phyloP scores from a whole-genome alignment of 2,329 filamentous ascomycete species.

The Blastomyces gilchristii region DNA sequence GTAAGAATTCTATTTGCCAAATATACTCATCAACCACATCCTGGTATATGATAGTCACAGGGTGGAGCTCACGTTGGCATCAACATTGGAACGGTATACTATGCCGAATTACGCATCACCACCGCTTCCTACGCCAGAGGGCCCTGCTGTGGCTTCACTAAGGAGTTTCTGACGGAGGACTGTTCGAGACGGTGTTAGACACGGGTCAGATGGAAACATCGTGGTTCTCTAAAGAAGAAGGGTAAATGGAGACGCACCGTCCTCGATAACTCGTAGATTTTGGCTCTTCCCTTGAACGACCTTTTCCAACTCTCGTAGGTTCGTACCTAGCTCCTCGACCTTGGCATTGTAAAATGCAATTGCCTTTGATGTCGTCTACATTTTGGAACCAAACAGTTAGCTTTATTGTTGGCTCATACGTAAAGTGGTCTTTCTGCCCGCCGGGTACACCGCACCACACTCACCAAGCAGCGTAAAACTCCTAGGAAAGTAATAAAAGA shows the following conservation, averaged over 20 bases:
- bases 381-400: not conserved
- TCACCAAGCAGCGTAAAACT: not conserved
- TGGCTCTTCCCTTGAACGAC: constrained; percentile 67
- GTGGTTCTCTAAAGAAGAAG: not conserved
- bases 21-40: not conserved
- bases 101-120: not conserved
- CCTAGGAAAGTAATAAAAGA: not conserved
- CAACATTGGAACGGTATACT: too few relatives aligned
- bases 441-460: not conserved
- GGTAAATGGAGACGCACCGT: constrained; percentile 47
- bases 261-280: constrained; percentile 78
- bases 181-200: constrained; percentile 17
- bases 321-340: constrained; percentile 54
- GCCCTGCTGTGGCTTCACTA: constrained; percentile 30
- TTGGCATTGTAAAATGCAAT: constrained; percentile 58
- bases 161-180: constrained; percentile 46
- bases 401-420: not conserved
- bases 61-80: not conserved
- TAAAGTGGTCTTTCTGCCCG: not conserved
- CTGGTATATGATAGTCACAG: not conserved
- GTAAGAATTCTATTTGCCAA: not conserved
- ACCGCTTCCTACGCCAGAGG: constrained; percentile 23
- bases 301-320: constrained; percentile 57
- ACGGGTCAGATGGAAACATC: not conserved
- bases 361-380: constrained; percentile 47